Evolutionary conservation across 305 asterid species (phyloP), one percentile per base, ranked within the genome.

Genomic region (Plantago rigida): DNA sequence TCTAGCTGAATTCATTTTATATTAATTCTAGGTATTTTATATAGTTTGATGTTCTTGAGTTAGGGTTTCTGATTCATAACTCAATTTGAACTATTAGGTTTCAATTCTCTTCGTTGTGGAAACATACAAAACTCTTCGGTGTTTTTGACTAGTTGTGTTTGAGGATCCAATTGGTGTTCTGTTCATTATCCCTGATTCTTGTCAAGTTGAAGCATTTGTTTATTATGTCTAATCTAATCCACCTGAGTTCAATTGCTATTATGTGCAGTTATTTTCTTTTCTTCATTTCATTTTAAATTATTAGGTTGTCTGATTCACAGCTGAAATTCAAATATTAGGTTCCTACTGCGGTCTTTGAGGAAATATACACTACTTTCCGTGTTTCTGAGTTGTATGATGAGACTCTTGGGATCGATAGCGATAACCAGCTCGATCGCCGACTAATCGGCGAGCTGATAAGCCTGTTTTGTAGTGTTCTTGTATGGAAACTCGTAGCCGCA

Each of bases 401-500:
- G 56, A 66, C 77, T 57, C 68, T 59, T 65, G 66, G 86, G 77
- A 81, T 87, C 80, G 0, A 31, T 31, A 3, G 0, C 6, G 69
- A 60, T 49, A 28, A 59, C 66, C 61, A 60, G 71, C 60, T 69
- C 74, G 77, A 83, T 92, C 96, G 94, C 96, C 96, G 95, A 84
- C 76, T 84, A 70, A 79, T 86, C 95, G 96, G 98, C 98, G 98
- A 83, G 71, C 59, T 36, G 10, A 56, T 81, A 55, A 48, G 68
- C 54, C 78, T 69, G 77, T 74, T 78, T 74, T 66, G 76, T 72
- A 71, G 83, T 81, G 93, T 54, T 81, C 79, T 89, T 93, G 97
- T 89, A 93, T 89, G 99, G 99, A 93, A 93, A 89, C 99, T 84
- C 97, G 99, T 67, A 87, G 96, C 87, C 96, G 97, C 79, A 93